phyloP scores from a whole-genome alignment of 2,329 filamentous ascomycete genomes.

The Alternaria solani region DNA sequence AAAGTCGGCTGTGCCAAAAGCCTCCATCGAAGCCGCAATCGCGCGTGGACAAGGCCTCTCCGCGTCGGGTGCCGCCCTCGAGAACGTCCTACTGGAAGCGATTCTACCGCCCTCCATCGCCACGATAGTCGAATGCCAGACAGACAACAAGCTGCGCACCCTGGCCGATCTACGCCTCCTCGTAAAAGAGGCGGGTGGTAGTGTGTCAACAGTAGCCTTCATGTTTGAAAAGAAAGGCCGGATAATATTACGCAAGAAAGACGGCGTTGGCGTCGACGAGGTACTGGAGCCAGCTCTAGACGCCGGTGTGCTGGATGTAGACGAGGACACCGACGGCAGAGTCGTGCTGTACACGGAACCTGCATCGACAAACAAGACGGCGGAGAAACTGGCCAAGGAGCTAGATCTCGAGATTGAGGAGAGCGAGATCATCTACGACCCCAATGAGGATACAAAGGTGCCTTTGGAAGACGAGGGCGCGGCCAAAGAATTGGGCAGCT shows the following conservation, averaged over 20 bases:
- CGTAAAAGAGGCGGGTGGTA: constrained; percentile 76
- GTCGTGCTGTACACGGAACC: constrained; percentile 77
- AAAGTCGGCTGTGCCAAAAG: constrained; percentile 85
- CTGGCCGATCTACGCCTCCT: constrained; percentile 75
- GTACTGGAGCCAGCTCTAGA: constrained; percentile 84
- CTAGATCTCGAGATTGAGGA: constrained; percentile 73
- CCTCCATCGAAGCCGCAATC: constrained; percentile 83
- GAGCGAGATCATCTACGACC: constrained; percentile 83
- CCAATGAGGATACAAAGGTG: constrained; percentile 80
- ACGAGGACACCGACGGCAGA: constrained; percentile 71
- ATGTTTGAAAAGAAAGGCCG: constrained; percentile 84
- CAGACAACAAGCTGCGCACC: constrained; percentile 78
- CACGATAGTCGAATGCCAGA: constrained; percentile 84
- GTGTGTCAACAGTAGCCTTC: constrained; percentile 77
- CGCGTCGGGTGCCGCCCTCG: constrained; percentile 75
- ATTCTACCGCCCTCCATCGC: constrained; percentile 78
- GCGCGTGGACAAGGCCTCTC: constrained; percentile 88
- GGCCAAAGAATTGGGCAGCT: constrained; percentile 64
- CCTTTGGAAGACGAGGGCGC: constrained; percentile 66
- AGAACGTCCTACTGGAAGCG: constrained; percentile 78
- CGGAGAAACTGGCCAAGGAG: constrained; percentile 68
- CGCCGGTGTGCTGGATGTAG: constrained; percentile 78
- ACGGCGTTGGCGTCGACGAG: constrained; percentile 68
- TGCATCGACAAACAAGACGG: constrained; percentile 68
- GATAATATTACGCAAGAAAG: constrained; percentile 71